Conservation (phyloP, 768 basidiomycete genomes). For the Boletus fagicola region DNA sequence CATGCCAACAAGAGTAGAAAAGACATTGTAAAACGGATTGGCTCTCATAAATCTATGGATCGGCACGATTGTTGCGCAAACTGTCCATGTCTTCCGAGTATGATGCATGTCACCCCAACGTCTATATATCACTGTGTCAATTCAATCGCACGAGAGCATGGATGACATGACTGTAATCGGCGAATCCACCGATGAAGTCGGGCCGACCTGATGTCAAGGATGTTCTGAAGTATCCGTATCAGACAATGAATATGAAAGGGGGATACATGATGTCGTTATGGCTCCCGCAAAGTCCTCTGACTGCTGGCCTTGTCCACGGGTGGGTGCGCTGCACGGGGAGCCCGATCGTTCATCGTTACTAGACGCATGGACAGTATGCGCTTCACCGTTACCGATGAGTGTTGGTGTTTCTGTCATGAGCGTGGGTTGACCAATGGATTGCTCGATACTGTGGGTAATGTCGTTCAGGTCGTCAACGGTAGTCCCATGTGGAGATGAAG, state of each 20-base stretch:
- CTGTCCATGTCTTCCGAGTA: constrained; percentile 21
- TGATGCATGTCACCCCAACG: constrained; percentile 16
- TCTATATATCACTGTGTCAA: constrained; percentile 15
- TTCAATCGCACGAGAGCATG: constrained; percentile 8
- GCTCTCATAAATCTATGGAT: constrained; percentile 27
- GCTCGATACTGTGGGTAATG: constrained; percentile 29
- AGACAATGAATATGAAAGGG: constrained; percentile 29
- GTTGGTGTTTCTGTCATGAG: constrained; percentile 15
- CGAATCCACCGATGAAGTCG: constrained; percentile 40
- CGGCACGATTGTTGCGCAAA: constrained; percentile 13
- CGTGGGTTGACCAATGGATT: constrained; percentile 16
- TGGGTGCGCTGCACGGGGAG: constrained; percentile 1
- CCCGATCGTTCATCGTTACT: constrained; percentile 14
- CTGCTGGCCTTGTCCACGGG: constrained; percentile 7
- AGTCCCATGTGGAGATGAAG: constrained; percentile 28
- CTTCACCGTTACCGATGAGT: constrained; percentile 12
- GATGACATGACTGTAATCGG: constrained; percentile 11
- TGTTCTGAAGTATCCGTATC: constrained; percentile 23
- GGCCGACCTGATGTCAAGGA: constrained; percentile 40
- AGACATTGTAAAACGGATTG: constrained; percentile 16
- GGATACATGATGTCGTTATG: constrained; percentile 19
- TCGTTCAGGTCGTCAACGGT: constrained; percentile 29
- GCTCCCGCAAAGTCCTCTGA: constrained; percentile 11
- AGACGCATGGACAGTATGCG: constrained; percentile 6
- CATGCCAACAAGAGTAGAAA: constrained; percentile 14